phyloP scores from a whole-genome alignment of 176 grass and related monocot genomes.

The Bolboschoenus planiculmis region DNA sequence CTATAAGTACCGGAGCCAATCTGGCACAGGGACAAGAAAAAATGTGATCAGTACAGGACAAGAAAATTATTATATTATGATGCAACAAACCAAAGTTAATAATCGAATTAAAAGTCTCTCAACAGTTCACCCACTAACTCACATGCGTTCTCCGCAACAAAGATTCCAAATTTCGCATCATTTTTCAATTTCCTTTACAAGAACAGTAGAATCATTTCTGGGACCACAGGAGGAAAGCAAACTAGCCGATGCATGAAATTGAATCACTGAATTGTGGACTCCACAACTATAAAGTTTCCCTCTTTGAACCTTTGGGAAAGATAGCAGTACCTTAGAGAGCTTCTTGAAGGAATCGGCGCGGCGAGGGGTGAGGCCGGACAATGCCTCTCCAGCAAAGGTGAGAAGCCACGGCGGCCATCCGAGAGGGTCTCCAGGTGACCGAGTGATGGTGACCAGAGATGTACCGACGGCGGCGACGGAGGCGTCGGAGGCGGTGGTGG shows the following conservation, averaged over 20 bases:
- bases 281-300: neutral
- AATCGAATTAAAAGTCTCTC: neutral
- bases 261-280: neutral
- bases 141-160: neutral
- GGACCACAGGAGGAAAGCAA: neutral
- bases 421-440: conserved; percentile 11
- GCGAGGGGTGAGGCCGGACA: conserved; percentile 34
- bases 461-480: neutral
- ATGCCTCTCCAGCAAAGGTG: conserved; percentile 35
- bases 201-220: neutral
- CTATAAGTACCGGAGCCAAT: conserved; percentile 62
- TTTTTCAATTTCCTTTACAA: neutral
- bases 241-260: neutral
- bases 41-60: neutral
- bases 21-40: conserved; percentile 11
- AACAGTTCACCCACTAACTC: neutral
- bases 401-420: conserved; percentile 44
- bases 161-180: neutral
- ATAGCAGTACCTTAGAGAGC: conserved; percentile 35
- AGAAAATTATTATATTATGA: neutral
- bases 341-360: conserved; percentile 42
- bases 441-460: neutral
- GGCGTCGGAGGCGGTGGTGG: neutral
- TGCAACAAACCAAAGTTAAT: neutral
- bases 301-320: neutral